phyloP scores from a whole-genome alignment of 2,329 filamentous ascomycete species.

The Aplosporella prunicola region DNA sequence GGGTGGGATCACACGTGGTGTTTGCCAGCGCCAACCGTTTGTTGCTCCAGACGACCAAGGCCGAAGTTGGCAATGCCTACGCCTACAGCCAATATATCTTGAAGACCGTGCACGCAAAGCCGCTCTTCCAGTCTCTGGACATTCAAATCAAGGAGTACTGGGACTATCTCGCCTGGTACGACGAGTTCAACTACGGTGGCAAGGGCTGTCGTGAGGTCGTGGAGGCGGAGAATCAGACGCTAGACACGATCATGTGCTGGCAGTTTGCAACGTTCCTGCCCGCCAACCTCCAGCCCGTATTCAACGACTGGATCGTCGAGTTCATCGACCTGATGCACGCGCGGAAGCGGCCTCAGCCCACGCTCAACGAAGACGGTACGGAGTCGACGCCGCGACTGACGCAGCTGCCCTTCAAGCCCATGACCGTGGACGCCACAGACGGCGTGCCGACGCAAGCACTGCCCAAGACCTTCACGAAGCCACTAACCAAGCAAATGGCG shows the following conservation, averaged over 20 bases:
- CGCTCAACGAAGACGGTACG: constrained; percentile 34
- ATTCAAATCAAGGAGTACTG: constrained; percentile 97
- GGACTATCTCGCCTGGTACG: constrained; percentile 98
- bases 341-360: constrained; percentile 56
- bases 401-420: constrained; percentile 49
- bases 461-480: constrained; percentile 76
- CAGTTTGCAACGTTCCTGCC: constrained; percentile 89
- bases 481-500: constrained; percentile 79
- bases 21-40: constrained; percentile 86
- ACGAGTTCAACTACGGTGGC: constrained; percentile 97
- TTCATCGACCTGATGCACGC: constrained; percentile 92
- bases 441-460: constrained; percentile 51
- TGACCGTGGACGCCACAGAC: constrained; percentile 48
- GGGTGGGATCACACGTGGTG: constrained; percentile 91
- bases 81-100: constrained; percentile 97
- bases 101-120: constrained; percentile 92
- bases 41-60: constrained; percentile 89
- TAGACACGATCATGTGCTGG: constrained; percentile 97
- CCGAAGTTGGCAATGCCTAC: constrained; percentile 91
- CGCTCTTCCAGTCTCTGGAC: constrained; percentile 94
- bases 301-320: constrained; percentile 87
- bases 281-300: constrained; percentile 65
- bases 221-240: constrained; percentile 63
- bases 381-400: constrained; percentile 44
- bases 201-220: constrained; percentile 79